phyloP scores from a whole-genome alignment of 768 basidiomycete species.

The Clitopilus passeckerianus region DNA sequence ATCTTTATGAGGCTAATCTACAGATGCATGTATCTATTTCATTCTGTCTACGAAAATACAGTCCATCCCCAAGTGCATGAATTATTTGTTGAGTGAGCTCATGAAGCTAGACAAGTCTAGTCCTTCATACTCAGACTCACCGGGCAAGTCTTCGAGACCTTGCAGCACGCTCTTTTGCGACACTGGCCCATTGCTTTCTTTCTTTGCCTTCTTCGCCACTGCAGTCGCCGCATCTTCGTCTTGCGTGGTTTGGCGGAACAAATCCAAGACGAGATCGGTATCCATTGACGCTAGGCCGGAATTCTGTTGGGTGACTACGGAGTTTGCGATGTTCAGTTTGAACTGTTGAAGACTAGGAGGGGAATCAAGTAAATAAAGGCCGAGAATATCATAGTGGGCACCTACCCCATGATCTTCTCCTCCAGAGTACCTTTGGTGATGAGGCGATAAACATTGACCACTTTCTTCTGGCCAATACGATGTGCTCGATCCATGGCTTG shows the following conservation, averaged over 20 bases:
- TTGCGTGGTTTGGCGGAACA: slow-evolving; percentile 86
- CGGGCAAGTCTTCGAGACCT: slow-evolving; percentile 87
- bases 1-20: neutral
- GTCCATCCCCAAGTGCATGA: neutral
- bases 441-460: slow-evolving; percentile 96
- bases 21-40: neutral
- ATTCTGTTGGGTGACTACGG: slow-evolving; percentile 97
- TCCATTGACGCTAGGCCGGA: slow-evolving; percentile 93
- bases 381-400: slow-evolving; percentile 3
- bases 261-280: slow-evolving; percentile 92
- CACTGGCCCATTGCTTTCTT: slow-evolving; percentile 49
- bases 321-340: slow-evolving; percentile 96
- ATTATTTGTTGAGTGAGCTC: slow-evolving; percentile 49
- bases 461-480: slow-evolving; percentile 97
- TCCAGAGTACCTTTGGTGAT: slow-evolving; percentile 97
- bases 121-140: slow-evolving; percentile 89
- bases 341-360: slow-evolving; percentile 83
- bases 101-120: slow-evolving; percentile 86
- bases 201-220: slow-evolving; percentile 50
- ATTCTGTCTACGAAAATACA: neutral
- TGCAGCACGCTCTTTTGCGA: slow-evolving; percentile 82
- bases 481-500: slow-evolving; percentile 99
- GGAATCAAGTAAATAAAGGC: slow-evolving; percentile 8
- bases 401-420: slow-evolving; percentile 99
- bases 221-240: slow-evolving; percentile 45